Conservation (phyloP, 805 yeast species). For the Candida oleophila region DNA sequence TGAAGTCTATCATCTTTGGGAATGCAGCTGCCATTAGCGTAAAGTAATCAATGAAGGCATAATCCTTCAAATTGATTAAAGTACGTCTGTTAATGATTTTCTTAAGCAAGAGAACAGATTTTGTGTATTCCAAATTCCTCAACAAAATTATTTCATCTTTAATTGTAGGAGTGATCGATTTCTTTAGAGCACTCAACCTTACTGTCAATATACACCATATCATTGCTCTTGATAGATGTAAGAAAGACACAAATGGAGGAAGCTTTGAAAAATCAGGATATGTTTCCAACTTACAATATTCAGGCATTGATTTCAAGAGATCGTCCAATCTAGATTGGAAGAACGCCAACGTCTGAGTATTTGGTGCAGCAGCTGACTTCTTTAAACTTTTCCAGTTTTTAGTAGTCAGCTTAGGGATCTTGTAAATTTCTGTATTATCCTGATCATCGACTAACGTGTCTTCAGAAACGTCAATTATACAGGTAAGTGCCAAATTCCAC, state of each 20-base stretch:
- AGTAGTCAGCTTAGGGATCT: neutral
- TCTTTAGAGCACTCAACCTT: conserved; percentile 11
- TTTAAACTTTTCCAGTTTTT: neutral
- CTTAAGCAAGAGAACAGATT: conserved; percentile 11
- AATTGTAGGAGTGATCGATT: neutral
- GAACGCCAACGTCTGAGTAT: conserved; percentile 10
- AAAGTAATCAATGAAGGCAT: conserved; percentile 18
- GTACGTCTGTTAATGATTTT: conserved; percentile 9
- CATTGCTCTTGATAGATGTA: conserved; percentile 15
- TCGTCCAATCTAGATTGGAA: conserved; percentile 11
- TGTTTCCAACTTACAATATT: conserved; percentile 13
- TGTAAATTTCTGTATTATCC: neutral
- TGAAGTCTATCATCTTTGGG: conserved; percentile 17
- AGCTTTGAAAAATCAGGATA: conserved; percentile 4
- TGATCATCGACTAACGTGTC: conserved; percentile 8
- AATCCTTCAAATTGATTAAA: conserved; percentile 8
- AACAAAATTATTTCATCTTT: conserved; percentile 9
- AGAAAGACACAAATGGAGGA: conserved; percentile 17
- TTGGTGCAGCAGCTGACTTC: conserved; percentile 1
- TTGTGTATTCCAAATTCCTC: conserved; percentile 14
- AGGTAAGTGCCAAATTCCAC: conserved; percentile 21
- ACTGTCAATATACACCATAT: conserved; percentile 20
- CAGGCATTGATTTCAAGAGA: conserved; percentile 13
- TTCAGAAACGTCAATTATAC: conserved; percentile 15
- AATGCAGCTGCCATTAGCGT: conserved; percentile 15